Evolutionary conservation across 2,329 filamentous ascomycete species (phyloP).

Genomic region (Davidsoniella eucalypti): DNA sequence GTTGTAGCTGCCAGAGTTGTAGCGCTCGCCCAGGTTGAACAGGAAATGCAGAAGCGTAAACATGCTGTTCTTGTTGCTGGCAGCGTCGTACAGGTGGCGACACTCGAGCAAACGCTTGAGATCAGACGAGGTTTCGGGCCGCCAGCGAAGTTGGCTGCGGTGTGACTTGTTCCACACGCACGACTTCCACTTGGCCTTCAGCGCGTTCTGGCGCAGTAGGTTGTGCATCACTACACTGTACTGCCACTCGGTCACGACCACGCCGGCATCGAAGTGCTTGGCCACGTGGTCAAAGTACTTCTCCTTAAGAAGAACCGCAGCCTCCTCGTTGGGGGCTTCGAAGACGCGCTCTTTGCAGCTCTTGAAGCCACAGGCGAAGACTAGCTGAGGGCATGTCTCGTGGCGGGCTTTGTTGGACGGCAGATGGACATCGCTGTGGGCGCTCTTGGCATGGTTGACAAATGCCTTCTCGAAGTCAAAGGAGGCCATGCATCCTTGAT

Average conservation of each 20-base stretch:
- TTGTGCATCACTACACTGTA: conserved; percentile 29
- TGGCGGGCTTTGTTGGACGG: conserved; percentile 26
- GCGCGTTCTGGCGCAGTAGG: conserved; percentile 26
- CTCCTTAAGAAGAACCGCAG: conserved; percentile 23
- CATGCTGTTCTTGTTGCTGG: conserved; percentile 12
- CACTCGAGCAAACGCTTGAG: conserved; percentile 29
- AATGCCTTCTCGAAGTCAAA: conserved; percentile 30
- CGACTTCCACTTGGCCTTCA: conserved; percentile 29
- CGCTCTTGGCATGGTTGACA: conserved; percentile 27
- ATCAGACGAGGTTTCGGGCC: conserved; percentile 25
- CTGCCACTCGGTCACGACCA: conserved; percentile 27
- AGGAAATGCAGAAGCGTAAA: conserved; percentile 25
- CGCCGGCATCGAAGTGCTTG: conserved; percentile 29
- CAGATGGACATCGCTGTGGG: conserved; percentile 25
- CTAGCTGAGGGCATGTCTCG: conserved; percentile 27
- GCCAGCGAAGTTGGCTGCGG: conserved; percentile 25
- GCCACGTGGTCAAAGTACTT: conserved; percentile 32
- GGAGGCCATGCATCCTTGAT: conserved; percentile 25
- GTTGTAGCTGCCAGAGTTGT: conserved; percentile 21
- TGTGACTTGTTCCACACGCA: conserved; percentile 30
- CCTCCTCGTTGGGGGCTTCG: conserved; percentile 23
- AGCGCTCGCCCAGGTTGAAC: conserved; percentile 25
- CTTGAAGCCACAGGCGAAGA: conserved; percentile 28
- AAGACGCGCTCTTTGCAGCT: conserved; percentile 28
- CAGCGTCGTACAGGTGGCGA: conserved; percentile 26